Evolutionary conservation across 2,329 filamentous ascomycete species (phyloP), one percentile per base, ranked within the genome.

Genomic region (Fusarium sterilihyphosum): DNA sequence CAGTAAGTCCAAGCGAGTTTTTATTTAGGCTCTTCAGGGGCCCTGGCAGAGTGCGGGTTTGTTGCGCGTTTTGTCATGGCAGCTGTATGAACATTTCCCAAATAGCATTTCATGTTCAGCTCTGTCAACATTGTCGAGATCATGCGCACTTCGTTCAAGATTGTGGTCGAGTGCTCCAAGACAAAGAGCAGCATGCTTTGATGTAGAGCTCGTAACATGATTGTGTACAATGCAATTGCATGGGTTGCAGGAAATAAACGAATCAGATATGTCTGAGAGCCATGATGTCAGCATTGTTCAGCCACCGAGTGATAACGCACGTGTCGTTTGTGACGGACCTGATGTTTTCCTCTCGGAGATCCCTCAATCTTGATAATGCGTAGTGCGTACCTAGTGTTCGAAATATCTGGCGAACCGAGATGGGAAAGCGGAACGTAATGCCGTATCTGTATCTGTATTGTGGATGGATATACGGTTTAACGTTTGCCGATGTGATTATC

Each of bases 201-300:
- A 52, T 70, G 22, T 18, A 35, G 20, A 54, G 20, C 26, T 33
- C 26, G 24, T n/a, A 26, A 29, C 33, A 17, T 22, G 24, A 54
- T 41, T 29, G 16, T 31, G 35, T 56, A 41, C 11, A 29, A 18
- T n/a, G 24, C 29, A 40, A 56, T 41, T 56, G 26, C 37, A 56
- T 56, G 52, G 37, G 26, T n/a, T 41, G 24, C 35, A 29, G 11
- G 35, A 56, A 54, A 29, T n/a, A 29, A 40, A 10, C 24, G 24
- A 54, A 41, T 41, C 26, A 31, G 20, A 41, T 56, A 41, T 41
- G 52, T 56, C 24, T 41, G 24, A 29, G 24, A 56, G 37, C 20
- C 35, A 78, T 75, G 72, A 77, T 78, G 71, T 77, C 73, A 77
- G 57, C 56, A 41, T 41, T 56, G 50, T 61, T 73, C 61, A 71